Conservation (phyloP, 2,329 filamentous ascomycete genomes). For the Chaetomium strumarium region DNA sequence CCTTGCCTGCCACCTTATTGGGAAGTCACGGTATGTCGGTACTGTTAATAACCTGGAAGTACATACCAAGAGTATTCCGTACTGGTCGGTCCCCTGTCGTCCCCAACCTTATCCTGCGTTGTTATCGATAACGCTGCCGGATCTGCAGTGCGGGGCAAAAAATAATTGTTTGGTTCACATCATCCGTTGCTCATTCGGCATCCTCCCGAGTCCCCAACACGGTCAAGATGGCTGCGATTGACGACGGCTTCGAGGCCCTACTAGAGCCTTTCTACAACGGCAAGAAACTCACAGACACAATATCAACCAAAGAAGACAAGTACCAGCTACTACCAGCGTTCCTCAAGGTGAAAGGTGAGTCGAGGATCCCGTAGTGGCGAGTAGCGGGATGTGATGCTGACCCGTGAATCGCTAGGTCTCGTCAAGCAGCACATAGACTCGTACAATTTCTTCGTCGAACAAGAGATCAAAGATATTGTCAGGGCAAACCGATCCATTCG, state of each 20-base stretch:
- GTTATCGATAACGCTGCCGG: conserved; percentile 14
- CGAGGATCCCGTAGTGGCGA: neutral
- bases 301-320: conserved; percentile 72
- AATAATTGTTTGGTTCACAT: conserved; percentile 15
- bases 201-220: conserved; percentile 2
- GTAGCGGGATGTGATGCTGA: conserved; percentile 23
- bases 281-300: conserved; percentile 60
- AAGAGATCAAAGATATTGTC: conserved; percentile 95
- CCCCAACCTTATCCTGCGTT: conserved; percentile 11
- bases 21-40: no score
- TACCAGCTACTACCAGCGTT: conserved; percentile 97
- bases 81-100: no score
- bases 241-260: conserved; percentile 61
- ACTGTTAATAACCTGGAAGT: neutral
- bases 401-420: conserved; percentile 5
- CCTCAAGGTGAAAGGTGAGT: conserved; percentile 80
- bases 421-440: conserved; percentile 74
- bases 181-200: neutral
- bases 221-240: conserved; percentile 46
- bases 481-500: conserved; percentile 81
- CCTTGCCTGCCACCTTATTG: neutral
- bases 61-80: no score
- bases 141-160: conserved; percentile 18
- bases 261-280: conserved; percentile 63
- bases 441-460: conserved; percentile 96